Evolutionary conservation across 2,329 filamentous ascomycete genomes (phyloP), one percentile per base, ranked within the genome.

Genomic region (Exophiala calicioides): DNA sequence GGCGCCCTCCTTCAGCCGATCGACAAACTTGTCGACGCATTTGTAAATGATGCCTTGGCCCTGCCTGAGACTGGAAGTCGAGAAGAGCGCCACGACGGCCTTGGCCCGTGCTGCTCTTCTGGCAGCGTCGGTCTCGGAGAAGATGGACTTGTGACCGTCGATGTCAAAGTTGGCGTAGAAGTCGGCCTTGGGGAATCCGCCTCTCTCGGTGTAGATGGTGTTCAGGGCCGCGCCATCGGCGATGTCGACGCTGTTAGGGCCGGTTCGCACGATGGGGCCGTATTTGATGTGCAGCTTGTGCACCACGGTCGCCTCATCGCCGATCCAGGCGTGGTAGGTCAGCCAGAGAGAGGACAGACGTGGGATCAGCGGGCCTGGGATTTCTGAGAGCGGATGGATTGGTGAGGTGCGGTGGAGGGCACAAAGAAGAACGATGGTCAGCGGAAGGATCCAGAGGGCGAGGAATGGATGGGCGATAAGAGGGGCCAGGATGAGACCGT

Each of bases 111-210:
- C 52, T 3, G 66, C 68, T 8, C 77, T 59, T 32, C 73, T 63
- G 2, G 64, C 65, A 3, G 60, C 62, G 44, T 72, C 67, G 1
- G 49, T 47, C 21, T 54, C 50, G 4, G 52, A 56, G 44, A 82
- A 82, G 26, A 82, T 74, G 1, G 76, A 77, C 20, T 68, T 61
- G 54, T 76, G 74, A 1, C 74, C 75, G 53, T 80, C 78, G 13
- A 80, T 76, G 47, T 80, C 74, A 55, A 81, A 81, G 52, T 81
- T 81, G 1, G 62, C 60, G 58, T 81, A 81, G 47, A 68, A 73
- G 0, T 60, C 55, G 1, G 75, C 68, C 58, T 82, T 81, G 0
- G 63, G 60, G 42, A 81, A 80, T 1, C 78, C 78, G 3, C 78
- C 77, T 27, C 66, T 71, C 2, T 68, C 63, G 9, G 72, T 59